Base-by-base conservation (phyloP, 2,329 filamentous ascomycete species). In the Lasiodiplodia citricola region DNA sequence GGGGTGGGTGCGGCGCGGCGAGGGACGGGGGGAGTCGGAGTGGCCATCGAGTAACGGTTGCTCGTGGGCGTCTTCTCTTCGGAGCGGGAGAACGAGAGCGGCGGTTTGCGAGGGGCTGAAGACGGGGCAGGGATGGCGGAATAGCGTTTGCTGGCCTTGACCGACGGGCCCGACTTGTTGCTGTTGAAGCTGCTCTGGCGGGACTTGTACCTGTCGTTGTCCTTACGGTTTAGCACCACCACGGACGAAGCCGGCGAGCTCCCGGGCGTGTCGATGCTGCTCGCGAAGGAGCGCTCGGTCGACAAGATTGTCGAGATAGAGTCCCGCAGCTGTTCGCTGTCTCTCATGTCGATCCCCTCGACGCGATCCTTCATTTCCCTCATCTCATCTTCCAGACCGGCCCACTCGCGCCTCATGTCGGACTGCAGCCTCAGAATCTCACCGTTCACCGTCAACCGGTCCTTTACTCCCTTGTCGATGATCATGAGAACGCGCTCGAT, bases 391-490 rank as follows among this genome's bases (percentile, higher is more conserved):
- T 94, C 93, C 64, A 97, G 83, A 4, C 88, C 87, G 72, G 91
- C 87, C 88, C 94, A 96, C 74, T 91, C 90, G n/a, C 88, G 85
- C 75, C 93, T 90, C 83, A 97, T 91, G 74, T 98, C 94, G 7
- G 89, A 88, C 75, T 97, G 91, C 38, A 98, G 84, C 55, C 94
- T 89, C 35, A 98, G 81, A 71, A 98, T 96, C 80, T 98, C 96
- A 55, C 96, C 96, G 76, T 99, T 98, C 67, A 98, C 93, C 0
- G 96, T 98, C 62, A 97, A 84, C n/a, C 96, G 89, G 76, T 98
- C 94, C 77, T 92, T 92, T 75, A 98, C 91, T n/a, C 96, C 96
- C 77, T 93, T 95, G 74, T 97, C 93, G 63, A 98, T 97, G 76
- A 98, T 96, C 50, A 91, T 90, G 21, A 98, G 82, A 8, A 99